Evolutionary conservation across 2,329 filamentous ascomycete species (phyloP).

Genomic region (Microdochium nivale): DNA sequence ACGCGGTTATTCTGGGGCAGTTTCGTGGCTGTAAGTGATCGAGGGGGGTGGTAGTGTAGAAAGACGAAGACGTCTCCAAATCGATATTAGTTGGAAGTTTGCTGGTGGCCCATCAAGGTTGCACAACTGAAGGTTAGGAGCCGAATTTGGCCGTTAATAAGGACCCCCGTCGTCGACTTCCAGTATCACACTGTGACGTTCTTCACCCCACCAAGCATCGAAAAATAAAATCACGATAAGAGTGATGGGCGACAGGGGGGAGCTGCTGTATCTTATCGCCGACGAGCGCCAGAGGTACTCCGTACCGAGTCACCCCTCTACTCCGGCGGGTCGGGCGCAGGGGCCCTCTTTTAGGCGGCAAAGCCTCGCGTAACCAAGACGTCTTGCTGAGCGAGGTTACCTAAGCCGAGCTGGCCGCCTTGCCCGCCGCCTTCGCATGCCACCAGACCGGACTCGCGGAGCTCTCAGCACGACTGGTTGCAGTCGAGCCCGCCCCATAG

Average conservation of each 20-base stretch:
- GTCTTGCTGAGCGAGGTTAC: not conserved
- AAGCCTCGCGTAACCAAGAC: constrained; percentile 23
- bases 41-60: not conserved
- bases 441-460: constrained; percentile 1
- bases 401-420: constrained; percentile 8
- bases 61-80: not conserved
- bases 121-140: not conserved
- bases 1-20: not conserved
- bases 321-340: not conserved
- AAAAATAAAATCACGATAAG: constrained; percentile 1
- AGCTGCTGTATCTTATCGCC: not conserved
- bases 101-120: too few relatives aligned
- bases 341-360: constrained; percentile 19
- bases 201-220: not conserved
- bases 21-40: not conserved
- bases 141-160: not conserved
- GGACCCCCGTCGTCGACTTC: not conserved
- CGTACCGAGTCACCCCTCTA: not conserved
- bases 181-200: not conserved
- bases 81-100: too few relatives aligned
- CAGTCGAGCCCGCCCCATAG: constrained; percentile 1
- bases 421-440: constrained; percentile 7
- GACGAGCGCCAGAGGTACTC: not conserved
- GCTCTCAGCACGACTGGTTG: too few relatives aligned
- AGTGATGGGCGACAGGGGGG: not conserved